Evolutionary conservation across 2,329 filamentous ascomycete genomes (phyloP).

Genomic region (Exserohilum turcica): DNA sequence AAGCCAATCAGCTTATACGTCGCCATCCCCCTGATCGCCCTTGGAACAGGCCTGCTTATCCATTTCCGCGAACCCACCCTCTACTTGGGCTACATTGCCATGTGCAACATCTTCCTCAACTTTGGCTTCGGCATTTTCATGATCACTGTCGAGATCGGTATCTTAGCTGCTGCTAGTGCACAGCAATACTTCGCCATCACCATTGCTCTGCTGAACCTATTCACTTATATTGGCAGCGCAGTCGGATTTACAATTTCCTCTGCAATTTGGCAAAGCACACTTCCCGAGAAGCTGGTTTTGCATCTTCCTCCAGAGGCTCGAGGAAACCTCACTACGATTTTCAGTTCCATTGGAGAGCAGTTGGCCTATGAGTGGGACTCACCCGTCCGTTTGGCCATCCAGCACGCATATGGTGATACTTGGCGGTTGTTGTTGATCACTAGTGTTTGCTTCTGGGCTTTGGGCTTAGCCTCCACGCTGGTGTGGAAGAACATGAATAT

Average conservation of each 20-base stretch:
- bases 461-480: constrained; percentile 16
- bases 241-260: constrained; percentile 58
- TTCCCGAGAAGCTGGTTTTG: constrained; percentile 14
- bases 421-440: constrained; percentile 16
- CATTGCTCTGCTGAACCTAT: constrained; percentile 58
- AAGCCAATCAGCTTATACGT: constrained; percentile 22
- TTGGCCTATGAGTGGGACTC: constrained; percentile 57
- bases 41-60: constrained; percentile 36
- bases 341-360: constrained; percentile 59
- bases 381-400: constrained; percentile 50
- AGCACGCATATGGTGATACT: constrained; percentile 32
- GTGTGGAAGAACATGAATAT: constrained; percentile 21
- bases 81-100: constrained; percentile 36
- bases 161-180: constrained; percentile 36
- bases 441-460: constrained; percentile 10
- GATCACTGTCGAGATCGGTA: constrained; percentile 28
- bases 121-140: constrained; percentile 32
- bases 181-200: constrained; percentile 54
- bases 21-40: constrained; percentile 22
- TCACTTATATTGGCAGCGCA: constrained; percentile 59
- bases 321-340: constrained; percentile 49
- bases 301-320: constrained; percentile 50
- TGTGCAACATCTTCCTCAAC: constrained; percentile 39
- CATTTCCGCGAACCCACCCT: constrained; percentile 29
- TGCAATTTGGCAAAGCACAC: constrained; percentile 62